phyloP scores from a whole-genome alignment of 2,329 filamentous ascomycete species.

The Exserohilum turcica region DNA sequence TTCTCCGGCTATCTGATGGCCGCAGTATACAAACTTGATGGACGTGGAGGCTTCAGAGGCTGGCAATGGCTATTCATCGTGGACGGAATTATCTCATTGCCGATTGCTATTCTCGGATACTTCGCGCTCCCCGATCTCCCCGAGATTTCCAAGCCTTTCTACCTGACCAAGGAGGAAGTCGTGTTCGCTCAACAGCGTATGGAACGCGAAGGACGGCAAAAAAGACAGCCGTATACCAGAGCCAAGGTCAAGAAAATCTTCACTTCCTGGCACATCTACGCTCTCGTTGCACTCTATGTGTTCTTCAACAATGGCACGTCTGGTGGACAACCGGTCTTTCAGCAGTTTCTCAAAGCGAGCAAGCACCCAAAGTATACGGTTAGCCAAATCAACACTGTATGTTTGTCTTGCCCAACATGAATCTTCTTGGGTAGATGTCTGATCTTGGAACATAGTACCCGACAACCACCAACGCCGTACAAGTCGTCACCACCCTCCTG shows the following conservation, averaged over 20 bases:
- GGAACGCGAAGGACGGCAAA: not conserved
- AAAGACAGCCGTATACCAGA: slow-evolving; percentile 4
- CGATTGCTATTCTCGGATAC: slow-evolving; percentile 23
- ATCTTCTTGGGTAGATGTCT: not conserved
- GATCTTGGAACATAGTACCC: slow-evolving; percentile 18
- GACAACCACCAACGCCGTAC: slow-evolving; percentile 26
- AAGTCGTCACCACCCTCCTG: slow-evolving; percentile 25
- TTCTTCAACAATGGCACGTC: slow-evolving; percentile 10
- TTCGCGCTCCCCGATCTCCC: slow-evolving; percentile 26
- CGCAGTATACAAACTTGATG: slow-evolving; percentile 62
- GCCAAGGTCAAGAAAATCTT: slow-evolving; percentile 13
- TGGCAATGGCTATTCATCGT: slow-evolving; percentile 37
- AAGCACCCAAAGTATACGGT: slow-evolving; percentile 20
- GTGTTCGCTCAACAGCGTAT: slow-evolving; percentile 21
- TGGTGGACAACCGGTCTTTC: slow-evolving; percentile 11
- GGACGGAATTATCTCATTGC: slow-evolving; percentile 25
- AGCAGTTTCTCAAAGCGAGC: slow-evolving; percentile 26
- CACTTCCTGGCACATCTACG: slow-evolving; percentile 17
- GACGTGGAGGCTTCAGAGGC: slow-evolving; percentile 58
- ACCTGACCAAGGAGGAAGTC: slow-evolving; percentile 8
- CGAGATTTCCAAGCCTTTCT: slow-evolving; percentile 22
- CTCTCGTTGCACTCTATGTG: slow-evolving; percentile 13
- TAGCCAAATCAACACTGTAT: slow-evolving; percentile 22
- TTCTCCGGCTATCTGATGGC: slow-evolving; percentile 53
- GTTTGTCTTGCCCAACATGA: not conserved